These are phyloP conservation scores for Bisporella sp. DNA, from an alignment of 2,329 filamentous ascomycete genomes.

Conservation along the genomic window DNA sequence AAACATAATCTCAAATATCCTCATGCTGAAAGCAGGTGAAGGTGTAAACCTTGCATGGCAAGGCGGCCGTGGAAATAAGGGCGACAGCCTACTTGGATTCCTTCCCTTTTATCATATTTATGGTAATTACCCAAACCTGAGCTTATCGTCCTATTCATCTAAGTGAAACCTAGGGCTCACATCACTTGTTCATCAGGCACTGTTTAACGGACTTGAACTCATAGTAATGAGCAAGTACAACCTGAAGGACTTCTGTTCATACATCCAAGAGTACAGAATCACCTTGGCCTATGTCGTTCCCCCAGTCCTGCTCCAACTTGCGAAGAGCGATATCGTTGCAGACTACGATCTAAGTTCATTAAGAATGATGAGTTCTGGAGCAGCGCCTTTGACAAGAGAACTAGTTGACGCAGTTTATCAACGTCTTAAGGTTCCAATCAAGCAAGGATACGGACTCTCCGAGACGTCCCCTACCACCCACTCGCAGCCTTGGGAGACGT, in stretches of 20 bases:
- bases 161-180: slow-evolving; percentile 38
- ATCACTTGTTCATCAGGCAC: slow-evolving; percentile 58
- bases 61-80: slow-evolving; percentile 33
- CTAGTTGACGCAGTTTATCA: slow-evolving; percentile 70
- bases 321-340: slow-evolving; percentile 67
- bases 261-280: slow-evolving; percentile 66
- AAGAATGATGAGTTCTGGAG: slow-evolving; percentile 75
- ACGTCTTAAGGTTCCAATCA: slow-evolving; percentile 70
- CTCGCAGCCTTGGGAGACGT: slow-evolving; percentile 38
- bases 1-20: slow-evolving; percentile 71
- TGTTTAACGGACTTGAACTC: slow-evolving; percentile 57
- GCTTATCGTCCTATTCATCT: neutral
- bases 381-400: slow-evolving; percentile 74
- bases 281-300: slow-evolving; percentile 76
- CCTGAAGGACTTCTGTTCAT: slow-evolving; percentile 65
- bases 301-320: slow-evolving; percentile 70
- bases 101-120: slow-evolving; percentile 80
- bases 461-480: slow-evolving; percentile 79
- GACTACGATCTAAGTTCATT: slow-evolving; percentile 76
- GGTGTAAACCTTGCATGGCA: slow-evolving; percentile 31
- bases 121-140: slow-evolving; percentile 3
- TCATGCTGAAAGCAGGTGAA: slow-evolving; percentile 47
- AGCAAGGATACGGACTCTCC: slow-evolving; percentile 85
- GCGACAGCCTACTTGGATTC: slow-evolving; percentile 48
- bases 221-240: slow-evolving; percentile 73